Evolutionary conservation across 345 rosid genomes (phyloP).

Genomic region (Euphorbia lathyris): DNA sequence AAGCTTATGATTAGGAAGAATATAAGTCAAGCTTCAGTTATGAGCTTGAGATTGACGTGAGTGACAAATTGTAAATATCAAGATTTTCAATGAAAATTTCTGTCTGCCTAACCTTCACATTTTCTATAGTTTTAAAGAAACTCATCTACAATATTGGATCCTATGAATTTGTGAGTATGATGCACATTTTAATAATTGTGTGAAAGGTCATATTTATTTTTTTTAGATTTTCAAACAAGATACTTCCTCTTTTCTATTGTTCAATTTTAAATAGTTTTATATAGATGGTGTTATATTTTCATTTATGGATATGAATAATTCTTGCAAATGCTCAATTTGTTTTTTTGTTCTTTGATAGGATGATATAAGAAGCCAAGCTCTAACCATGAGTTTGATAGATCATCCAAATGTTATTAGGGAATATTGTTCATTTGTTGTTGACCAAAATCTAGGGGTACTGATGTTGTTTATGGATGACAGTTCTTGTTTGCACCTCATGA

Average conservation of each 20-base stretch:
- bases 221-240: background rate
- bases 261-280: background rate
- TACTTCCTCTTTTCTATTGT: background rate
- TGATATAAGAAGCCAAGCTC: conserved; percentile 90
- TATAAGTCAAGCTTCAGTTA: no score
- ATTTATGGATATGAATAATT: background rate
- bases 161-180: background rate
- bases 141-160: no score
- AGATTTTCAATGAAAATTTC: background rate
- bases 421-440: conserved; percentile 90
- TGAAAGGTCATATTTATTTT: background rate
- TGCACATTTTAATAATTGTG: conserved; percentile 1
- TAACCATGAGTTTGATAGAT: conserved; percentile 94
- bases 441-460: conserved; percentile 81
- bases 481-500: conserved; percentile 96
- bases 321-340: conserved; percentile 1
- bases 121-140: background rate
- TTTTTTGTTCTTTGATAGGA: conserved; percentile 61
- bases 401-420: conserved; percentile 92
- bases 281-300: background rate
- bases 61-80: background rate
- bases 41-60: background rate
- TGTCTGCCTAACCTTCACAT: background rate
- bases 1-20: background rate
- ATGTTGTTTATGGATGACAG: conserved; percentile 99